phyloP scores from a whole-genome alignment of 2,329 filamentous ascomycete species.

The Penicillium sp. region DNA sequence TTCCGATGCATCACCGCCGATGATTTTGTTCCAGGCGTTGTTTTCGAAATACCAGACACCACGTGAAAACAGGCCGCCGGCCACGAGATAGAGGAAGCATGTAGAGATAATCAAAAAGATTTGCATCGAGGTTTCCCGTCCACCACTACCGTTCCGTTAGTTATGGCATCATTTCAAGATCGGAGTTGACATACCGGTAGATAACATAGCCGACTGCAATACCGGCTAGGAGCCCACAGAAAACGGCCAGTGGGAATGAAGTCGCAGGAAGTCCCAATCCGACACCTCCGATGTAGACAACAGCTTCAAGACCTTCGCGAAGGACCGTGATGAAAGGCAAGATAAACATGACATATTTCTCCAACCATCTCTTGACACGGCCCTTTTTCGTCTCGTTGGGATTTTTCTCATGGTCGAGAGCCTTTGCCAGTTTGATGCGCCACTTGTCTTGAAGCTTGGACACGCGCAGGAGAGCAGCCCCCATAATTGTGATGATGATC shows the following conservation, averaged over 20 bases:
- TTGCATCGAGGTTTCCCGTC: constrained; percentile 69
- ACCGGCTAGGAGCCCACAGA: constrained; percentile 72
- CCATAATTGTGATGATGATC: constrained; percentile 80
- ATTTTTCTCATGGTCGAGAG: constrained; percentile 55
- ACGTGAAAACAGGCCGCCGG: constrained; percentile 78
- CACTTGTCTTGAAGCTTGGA: constrained; percentile 86
- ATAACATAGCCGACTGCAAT: constrained; percentile 70
- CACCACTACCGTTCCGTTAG: constrained; percentile 49
- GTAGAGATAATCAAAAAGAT: constrained; percentile 81
- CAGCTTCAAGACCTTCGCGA: constrained; percentile 81
- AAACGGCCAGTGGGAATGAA: constrained; percentile 75
- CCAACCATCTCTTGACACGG: constrained; percentile 64
- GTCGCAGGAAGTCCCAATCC: constrained; percentile 74
- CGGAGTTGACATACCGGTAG: constrained; percentile 67
- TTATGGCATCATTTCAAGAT: not conserved
- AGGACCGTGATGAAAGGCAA: constrained; percentile 87
- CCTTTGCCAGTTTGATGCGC: constrained; percentile 76
- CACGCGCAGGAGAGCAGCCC: constrained; percentile 76
- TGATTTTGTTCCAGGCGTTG: constrained; percentile 53
- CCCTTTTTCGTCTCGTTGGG: constrained; percentile 44
- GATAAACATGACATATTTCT: constrained; percentile 85
- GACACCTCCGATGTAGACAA: constrained; percentile 85
- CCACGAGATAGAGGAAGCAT: constrained; percentile 81
- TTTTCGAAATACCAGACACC: constrained; percentile 75
- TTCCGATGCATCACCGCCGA: constrained; percentile 59